A percentile compares a stretch with the other conserved stretches of the same genome.
Evolutionary conservation across 108 stramenopile genomes (phyloP).

Genomic region (Nitzschia sp.): DNA sequence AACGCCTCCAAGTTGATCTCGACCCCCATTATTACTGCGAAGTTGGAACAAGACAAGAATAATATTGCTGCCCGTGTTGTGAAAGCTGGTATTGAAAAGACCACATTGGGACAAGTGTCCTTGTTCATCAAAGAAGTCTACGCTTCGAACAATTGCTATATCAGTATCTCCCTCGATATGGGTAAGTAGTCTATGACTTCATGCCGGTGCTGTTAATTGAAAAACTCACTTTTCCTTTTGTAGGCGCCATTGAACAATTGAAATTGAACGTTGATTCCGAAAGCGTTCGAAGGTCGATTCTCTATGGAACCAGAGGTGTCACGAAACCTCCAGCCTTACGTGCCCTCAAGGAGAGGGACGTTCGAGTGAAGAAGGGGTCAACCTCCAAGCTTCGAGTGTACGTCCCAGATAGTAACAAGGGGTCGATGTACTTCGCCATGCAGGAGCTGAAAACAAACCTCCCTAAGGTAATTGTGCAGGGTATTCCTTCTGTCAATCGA

Average conservation of each 20-base stretch:
- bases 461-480: slow-evolving; percentile 93
- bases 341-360: slow-evolving; percentile 65
- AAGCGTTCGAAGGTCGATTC: slow-evolving; percentile 78
- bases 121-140: slow-evolving; percentile 95
- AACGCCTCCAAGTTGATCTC: slow-evolving; percentile 96
- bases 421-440: slow-evolving; percentile 67
- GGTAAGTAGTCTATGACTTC: slow-evolving; percentile 18
- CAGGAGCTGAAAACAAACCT: slow-evolving; percentile 90
- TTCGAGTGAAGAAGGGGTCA: slow-evolving; percentile 66
- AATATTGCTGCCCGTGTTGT: slow-evolving; percentile 91
- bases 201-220: background rate
- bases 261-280: slow-evolving; percentile 87
- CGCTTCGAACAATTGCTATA: slow-evolving; percentile 66
- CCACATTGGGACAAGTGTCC: slow-evolving; percentile 92
- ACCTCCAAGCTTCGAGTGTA: slow-evolving; percentile 78
- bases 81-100: slow-evolving; percentile 97
- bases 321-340: slow-evolving; percentile 79
- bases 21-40: slow-evolving; percentile 99
- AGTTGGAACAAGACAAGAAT: slow-evolving; percentile 84
- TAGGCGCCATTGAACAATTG: slow-evolving; percentile 79
- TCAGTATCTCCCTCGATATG: slow-evolving; percentile 92
- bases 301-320: slow-evolving; percentile 67
- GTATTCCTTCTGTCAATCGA: slow-evolving; percentile 90
- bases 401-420: slow-evolving; percentile 70
- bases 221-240: background rate